Evolutionary conservation across 495 filamentous ascomycete species (phyloP).

Genomic region (Neurospora cerealis): DNA sequence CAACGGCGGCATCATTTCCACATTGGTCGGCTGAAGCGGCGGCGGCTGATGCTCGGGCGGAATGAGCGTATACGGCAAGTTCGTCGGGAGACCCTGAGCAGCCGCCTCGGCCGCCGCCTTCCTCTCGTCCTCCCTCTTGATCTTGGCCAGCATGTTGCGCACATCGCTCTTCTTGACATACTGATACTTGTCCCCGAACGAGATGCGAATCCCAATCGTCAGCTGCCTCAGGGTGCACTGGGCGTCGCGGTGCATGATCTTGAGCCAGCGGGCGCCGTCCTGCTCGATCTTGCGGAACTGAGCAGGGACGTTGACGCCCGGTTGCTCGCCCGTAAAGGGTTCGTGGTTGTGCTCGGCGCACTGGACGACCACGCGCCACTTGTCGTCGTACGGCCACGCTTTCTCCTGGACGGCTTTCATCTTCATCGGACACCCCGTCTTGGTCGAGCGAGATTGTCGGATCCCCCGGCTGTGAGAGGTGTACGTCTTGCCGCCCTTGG

Average conservation of each 20-base stretch:
- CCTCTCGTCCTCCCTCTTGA: constrained; percentile 24
- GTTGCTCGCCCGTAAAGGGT: constrained; percentile 22
- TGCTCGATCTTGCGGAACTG: constrained; percentile 29
- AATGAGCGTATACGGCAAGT: constrained; percentile 17
- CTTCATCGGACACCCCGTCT: constrained; percentile 27
- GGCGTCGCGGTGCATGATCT: constrained; percentile 28
- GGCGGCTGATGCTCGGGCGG: constrained; percentile 20
- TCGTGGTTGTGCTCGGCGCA: constrained; percentile 28
- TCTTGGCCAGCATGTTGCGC: constrained; percentile 24
- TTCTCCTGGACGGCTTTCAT: constrained; percentile 26
- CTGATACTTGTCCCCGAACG: constrained; percentile 29
- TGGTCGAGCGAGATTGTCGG: constrained; percentile 18
- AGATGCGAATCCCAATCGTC: constrained; percentile 25
- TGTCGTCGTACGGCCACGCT: constrained; percentile 25
- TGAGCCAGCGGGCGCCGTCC: constrained; percentile 24
- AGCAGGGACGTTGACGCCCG: constrained; percentile 18
- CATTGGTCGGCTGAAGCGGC: constrained; percentile 9
- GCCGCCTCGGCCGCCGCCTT: constrained; percentile 16
- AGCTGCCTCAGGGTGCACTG: constrained; percentile 24
- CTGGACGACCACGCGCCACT: constrained; percentile 26
- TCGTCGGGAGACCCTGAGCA: constrained; percentile 14
- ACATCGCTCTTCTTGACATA: constrained; percentile 27
- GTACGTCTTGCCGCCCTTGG: constrained; percentile 27
- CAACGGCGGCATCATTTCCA: constrained; percentile 20
- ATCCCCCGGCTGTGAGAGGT: constrained; percentile 22